phyloP scores from a whole-genome alignment of 2,329 filamentous ascomycete genomes.

The Hypoxylon sp. region DNA sequence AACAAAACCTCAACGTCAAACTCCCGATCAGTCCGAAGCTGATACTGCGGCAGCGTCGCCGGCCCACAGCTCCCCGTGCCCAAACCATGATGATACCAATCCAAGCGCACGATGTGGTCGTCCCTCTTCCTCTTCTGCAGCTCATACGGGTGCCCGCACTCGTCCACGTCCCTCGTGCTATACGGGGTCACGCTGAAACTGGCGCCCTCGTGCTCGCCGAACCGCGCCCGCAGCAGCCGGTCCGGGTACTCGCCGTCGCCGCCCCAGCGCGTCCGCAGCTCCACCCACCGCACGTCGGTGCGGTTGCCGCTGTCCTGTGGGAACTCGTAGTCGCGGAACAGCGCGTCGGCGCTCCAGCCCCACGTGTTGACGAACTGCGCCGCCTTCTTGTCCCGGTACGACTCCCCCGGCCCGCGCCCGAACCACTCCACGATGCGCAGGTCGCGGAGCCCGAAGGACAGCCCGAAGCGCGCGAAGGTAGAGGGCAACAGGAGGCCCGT shows the following conservation, averaged over 20 bases:
- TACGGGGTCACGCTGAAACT: constrained; percentile 73
- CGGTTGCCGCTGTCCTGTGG: constrained; percentile 78
- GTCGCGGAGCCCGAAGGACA: constrained; percentile 63
- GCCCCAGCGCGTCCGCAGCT: constrained; percentile 57
- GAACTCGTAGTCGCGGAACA: constrained; percentile 75
- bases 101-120: constrained; percentile 70
- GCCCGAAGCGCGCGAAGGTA: constrained; percentile 74
- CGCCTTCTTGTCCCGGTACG: constrained; percentile 76
- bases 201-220: constrained; percentile 63
- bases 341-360: constrained; percentile 62
- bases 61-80: constrained; percentile 75
- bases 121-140: constrained; percentile 64
- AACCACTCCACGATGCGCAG: constrained; percentile 70
- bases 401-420: constrained; percentile 76
- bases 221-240: constrained; percentile 61
- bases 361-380: constrained; percentile 72
- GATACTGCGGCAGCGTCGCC: constrained; percentile 65
- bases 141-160: constrained; percentile 73
- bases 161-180: constrained; percentile 66
- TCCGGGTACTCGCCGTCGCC: constrained; percentile 50
- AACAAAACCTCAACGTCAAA: constrained; percentile 63
- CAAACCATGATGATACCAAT: constrained; percentile 74
- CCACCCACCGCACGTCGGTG: constrained; percentile 74
- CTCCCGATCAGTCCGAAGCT: constrained; percentile 59
- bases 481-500: constrained; percentile 65